A percentile compares a stretch with the other conserved stretches of the same genome.
phyloP scores from a whole-genome alignment of 805 yeast genomes.

The Hanseniaspora taiwanica region DNA sequence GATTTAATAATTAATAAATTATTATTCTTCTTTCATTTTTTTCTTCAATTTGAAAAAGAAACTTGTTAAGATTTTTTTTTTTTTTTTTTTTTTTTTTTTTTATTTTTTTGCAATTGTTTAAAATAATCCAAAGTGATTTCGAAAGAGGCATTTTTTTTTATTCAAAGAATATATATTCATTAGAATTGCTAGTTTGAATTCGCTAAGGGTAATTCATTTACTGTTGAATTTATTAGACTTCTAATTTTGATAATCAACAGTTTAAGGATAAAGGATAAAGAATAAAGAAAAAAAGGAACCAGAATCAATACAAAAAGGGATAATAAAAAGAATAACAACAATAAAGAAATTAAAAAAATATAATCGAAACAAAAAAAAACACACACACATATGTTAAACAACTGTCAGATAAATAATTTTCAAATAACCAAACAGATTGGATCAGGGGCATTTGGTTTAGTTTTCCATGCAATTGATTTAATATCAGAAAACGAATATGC shows the following conservation, averaged over 20 bases:
- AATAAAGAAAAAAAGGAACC: no score
- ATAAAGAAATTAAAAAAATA: neutral
- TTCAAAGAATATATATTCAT: no score
- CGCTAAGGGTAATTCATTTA: no score
- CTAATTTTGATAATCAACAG: no score
- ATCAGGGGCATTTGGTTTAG: conserved; percentile 77
- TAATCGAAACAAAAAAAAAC: neutral
- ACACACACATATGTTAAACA: conserved; percentile 8
- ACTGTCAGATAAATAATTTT: conserved; percentile 18
- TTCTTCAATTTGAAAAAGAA: neutral
- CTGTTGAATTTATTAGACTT: no score
- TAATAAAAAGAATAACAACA: no score
- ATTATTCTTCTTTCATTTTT: no score
- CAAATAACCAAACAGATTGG: conserved; percentile 30
- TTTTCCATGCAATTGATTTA: conserved; percentile 52
- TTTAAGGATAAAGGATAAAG: no score
- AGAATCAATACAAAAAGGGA: neutral
- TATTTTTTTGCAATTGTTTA: neutral
- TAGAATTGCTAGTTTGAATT: no score
- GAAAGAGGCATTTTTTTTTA: no score
- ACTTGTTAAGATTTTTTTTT: neutral
- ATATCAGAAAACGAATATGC: conserved; percentile 43
- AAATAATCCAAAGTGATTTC: no score
- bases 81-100: neutral
- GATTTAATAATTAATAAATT: neutral